Base-by-base conservation (phyloP, 139 green algal genomes). In the Tetraselmis striata region DNA sequence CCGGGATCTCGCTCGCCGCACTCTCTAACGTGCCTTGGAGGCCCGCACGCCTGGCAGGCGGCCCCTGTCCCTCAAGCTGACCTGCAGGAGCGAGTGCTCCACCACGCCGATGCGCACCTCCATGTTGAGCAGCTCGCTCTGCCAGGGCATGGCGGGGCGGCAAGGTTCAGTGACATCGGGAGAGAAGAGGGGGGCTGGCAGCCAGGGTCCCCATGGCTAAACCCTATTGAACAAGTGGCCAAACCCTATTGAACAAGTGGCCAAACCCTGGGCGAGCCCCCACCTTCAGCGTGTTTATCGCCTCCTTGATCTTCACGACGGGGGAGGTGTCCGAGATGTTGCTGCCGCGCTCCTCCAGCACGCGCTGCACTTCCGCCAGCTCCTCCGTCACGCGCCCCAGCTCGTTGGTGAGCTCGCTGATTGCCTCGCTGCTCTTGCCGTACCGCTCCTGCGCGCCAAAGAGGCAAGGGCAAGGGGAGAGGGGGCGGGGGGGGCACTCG, bases 251-350 rank as follows among this genome's bases (percentile, higher is more conserved):
- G n/a, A n/a, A n/a, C n/a, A n/a, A n/a, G n/a, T n/a, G n/a, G n/a
- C n/a, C n/a, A n/a, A n/a, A n/a, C n/a, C n/a, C n/a, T n/a, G n/a
- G n/a, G n/a, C n/a, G n/a, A n/a, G n/a, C n/a, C n/a, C n/a, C n/a
- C 45, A 67, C 85, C 29, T 84, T 76, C 30, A 97, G 80, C 81
- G 83, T 84, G 30, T 87, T 84, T 83, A 96, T 96, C 29, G 93
- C 94, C 11, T 87, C 82, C 77, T 93, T 92, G 59, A 96, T 92
- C 58, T 89, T 88, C 31, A 92, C 89, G 59, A 96, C 83, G 0
- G 93, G 93, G 1, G 89, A 93, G 0, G 90, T 89, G 83, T 97
- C 92, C 2, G 86, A 85, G 32, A 97, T 94, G 90, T 90, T 94
- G 86, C 83, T 90, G 59, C 93, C 92, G 26, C 88, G 85, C 85